Evolutionary conservation across 2,329 filamentous ascomycete genomes (phyloP).

Genomic region (Didymellaceae sp.): DNA sequence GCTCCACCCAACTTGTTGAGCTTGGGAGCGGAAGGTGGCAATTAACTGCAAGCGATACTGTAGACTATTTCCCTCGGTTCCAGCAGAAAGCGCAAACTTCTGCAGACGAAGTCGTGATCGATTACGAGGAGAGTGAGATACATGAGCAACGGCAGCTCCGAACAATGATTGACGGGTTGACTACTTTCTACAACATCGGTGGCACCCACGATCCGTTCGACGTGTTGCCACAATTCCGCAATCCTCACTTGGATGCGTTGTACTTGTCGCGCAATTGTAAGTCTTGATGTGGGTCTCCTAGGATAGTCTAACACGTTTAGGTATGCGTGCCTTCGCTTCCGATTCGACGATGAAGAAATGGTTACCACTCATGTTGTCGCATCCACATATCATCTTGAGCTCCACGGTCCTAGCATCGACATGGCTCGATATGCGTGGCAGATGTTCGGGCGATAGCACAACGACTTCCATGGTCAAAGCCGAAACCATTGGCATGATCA

Average conservation of each 20-base stretch:
- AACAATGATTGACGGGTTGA: constrained; percentile 21
- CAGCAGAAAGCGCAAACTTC: not conserved
- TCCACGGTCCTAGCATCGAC: constrained; percentile 31
- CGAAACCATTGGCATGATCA: constrained; percentile 38
- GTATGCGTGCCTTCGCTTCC: constrained; percentile 31
- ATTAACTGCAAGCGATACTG: not conserved
- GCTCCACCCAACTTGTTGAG: not conserved
- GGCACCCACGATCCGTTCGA: constrained; percentile 8
- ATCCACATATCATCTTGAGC: constrained; percentile 38
- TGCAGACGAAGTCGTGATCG: constrained; percentile 8
- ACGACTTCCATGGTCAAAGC: constrained; percentile 34
- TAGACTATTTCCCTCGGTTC: constrained; percentile 3
- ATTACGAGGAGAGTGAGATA: constrained; percentile 26
- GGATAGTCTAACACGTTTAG: constrained; percentile 12
- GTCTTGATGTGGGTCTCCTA: not conserved
- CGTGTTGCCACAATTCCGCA: not conserved
- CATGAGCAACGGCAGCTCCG: constrained; percentile 27
- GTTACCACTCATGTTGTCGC: constrained; percentile 34
- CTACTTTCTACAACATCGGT: constrained; percentile 17
- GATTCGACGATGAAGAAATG: constrained; percentile 32
- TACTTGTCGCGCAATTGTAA: constrained; percentile 8
- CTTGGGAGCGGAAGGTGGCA: constrained; percentile 2
- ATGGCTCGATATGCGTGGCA: constrained; percentile 39
- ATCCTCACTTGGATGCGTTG: not conserved
- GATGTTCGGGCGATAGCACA: constrained; percentile 31